Evolutionary conservation across 106 monocot genomes (phyloP).

Genomic region (Apostasia shenzhenica): DNA sequence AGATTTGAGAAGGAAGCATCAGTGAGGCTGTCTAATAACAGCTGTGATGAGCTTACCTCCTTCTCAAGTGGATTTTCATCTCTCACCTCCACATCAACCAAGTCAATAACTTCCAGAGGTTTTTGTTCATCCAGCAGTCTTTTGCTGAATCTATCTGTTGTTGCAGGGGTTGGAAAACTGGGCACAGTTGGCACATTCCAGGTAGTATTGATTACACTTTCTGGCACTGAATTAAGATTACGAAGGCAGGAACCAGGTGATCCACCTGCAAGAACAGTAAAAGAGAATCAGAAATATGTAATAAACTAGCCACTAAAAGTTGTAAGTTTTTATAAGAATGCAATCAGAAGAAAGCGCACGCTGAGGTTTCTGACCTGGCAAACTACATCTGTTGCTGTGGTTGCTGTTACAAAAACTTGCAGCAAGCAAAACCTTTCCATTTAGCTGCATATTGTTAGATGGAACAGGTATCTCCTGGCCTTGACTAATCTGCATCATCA

Average conservation of each 20-base stretch:
- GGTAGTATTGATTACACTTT: not conserved
- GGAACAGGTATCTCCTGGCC: not conserved
- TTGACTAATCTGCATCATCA: not conserved
- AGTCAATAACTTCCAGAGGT: constrained; percentile 6
- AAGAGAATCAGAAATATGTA: not conserved
- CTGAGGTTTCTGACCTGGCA: not conserved
- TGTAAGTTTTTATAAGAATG: not conserved
- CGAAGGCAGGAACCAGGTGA: constrained; percentile 1
- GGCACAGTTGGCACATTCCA: not conserved
- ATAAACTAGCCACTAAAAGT: not conserved
- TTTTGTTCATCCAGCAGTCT: not conserved
- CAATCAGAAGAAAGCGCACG: constrained; percentile 5
- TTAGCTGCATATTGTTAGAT: not conserved
- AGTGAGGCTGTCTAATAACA: not conserved
- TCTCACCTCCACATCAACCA: not conserved
- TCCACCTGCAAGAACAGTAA: constrained; percentile 8
- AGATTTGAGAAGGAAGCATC: constrained; percentile 11
- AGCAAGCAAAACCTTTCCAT: constrained; percentile 1
- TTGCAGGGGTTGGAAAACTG: constrained; percentile 3
- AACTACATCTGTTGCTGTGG: not conserved
- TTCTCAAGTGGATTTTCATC: not conserved
- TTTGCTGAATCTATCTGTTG: not conserved
- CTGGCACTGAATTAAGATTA: constrained; percentile 18
- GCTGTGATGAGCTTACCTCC: not conserved
- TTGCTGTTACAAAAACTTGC: not conserved